Conservation (phyloP, 2,329 filamentous ascomycete species). For the Arthrobotrys sinensis region DNA sequence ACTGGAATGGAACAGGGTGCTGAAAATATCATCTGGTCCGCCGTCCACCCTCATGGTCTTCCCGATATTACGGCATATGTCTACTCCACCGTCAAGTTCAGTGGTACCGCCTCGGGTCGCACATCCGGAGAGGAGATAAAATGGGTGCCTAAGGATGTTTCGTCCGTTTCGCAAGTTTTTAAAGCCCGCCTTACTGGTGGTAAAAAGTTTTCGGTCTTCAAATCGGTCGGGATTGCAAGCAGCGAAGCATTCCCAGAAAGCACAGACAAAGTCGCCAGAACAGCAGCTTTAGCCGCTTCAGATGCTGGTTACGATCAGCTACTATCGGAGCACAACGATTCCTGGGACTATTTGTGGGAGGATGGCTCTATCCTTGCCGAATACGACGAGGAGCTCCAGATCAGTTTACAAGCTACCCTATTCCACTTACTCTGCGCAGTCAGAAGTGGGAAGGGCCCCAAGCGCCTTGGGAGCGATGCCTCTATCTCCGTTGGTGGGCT, state of each 20-base stretch:
- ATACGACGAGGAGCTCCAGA: conserved; percentile 68
- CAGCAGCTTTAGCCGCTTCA: conserved; percentile 72
- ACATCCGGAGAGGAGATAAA: conserved; percentile 35
- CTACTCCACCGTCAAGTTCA: conserved; percentile 70
- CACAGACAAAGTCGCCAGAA: conserved; percentile 69
- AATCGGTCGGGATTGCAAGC: conserved; percentile 79
- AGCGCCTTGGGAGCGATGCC: conserved; percentile 73
- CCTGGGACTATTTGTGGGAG: conserved; percentile 75
- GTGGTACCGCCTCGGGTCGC: conserved; percentile 65
- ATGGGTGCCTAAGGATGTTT: conserved; percentile 73
- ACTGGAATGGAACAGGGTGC: conserved; percentile 72
- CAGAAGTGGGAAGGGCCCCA: conserved; percentile 68
- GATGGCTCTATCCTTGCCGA: conserved; percentile 75
- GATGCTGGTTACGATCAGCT: conserved; percentile 73
- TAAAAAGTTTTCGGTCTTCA: conserved; percentile 73
- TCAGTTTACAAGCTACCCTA: conserved; percentile 72
- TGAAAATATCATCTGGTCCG: conserved; percentile 74
- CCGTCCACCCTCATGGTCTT: conserved; percentile 76
- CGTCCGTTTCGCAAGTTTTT: conserved; percentile 77
- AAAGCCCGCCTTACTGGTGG: conserved; percentile 72
- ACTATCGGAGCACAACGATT: conserved; percentile 73
- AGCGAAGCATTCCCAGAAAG: conserved; percentile 76
- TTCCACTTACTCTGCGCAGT: conserved; percentile 74
- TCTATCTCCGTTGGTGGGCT: conserved; percentile 80
- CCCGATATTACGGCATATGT: conserved; percentile 76